A percentile compares a stretch with the other conserved stretches of the same genome.
These are phyloP conservation scores for Herpetomonas tarakana DNA, from an alignment of 208 protist genomes.

Conservation along the genomic window DNA sequence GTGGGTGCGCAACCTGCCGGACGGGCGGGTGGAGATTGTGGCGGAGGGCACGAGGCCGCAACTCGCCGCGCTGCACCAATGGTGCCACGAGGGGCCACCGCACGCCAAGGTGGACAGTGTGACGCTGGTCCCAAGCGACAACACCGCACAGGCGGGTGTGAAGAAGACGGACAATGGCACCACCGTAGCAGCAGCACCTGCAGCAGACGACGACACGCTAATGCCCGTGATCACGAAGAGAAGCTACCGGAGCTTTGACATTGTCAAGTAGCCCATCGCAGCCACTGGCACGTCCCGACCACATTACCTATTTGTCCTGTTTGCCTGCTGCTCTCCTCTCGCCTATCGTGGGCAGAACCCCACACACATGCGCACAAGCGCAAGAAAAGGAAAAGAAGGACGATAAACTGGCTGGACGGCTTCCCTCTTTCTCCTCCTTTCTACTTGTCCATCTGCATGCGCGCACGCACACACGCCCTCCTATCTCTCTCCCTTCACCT, in stretches of 20 bases:
- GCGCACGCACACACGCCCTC: no score
- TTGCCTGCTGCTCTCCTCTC: no score
- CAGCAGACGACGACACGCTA: constrained; percentile 3
- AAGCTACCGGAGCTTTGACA: neutral
- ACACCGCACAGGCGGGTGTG: constrained; percentile 8
- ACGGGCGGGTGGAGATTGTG: constrained; percentile 74
- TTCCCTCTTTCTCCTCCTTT: no score
- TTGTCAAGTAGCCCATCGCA: neutral
- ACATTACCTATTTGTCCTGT: no score
- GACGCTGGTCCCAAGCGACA: no score
- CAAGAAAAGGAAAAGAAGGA: neutral
- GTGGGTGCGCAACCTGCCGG: constrained; percentile 75
- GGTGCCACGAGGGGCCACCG: constrained; percentile 78
- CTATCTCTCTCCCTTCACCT: no score
- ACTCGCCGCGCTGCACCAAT: constrained; percentile 46
- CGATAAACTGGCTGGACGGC: neutral
- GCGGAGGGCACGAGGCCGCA: constrained; percentile 54
- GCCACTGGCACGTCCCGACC: no score
- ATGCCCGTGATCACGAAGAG: neutral
- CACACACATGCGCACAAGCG: neutral
- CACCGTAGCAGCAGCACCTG: constrained; percentile 7
- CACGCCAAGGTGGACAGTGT: constrained; percentile 48
- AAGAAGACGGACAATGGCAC: neutral
- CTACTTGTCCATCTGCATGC: no score
- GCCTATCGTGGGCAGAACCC: no score